Evolutionary conservation across 768 basidiomycete genomes (phyloP), one percentile per base, ranked within the genome.

Genomic region (Phylloporus sp.): DNA sequence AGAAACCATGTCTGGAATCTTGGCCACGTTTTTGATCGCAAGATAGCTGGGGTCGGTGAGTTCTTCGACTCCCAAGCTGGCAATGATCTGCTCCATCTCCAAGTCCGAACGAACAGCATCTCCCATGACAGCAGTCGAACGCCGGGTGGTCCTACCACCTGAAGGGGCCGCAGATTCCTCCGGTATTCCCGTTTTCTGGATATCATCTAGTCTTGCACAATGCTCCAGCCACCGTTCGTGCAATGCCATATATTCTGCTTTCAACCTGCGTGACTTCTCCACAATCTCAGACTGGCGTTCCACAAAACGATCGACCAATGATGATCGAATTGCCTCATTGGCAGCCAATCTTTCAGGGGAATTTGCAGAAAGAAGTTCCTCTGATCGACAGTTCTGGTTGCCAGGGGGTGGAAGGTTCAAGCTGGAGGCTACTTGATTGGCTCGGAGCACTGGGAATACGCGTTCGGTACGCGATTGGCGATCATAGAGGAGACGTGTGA

Each of bases 41-140:
- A 97, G 82, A 55, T 89, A 82, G 56, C 82, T 88, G 0, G 95
- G 91, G 69, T 98, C 94, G n/a, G 86, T 90, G 27, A 91, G 82
- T 53, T 95, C 94, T 56, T 95, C 92, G 59, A 86, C 88, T 23
- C 91, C 93, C 35, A 97, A 74, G 62, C 86, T 91, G n/a, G 91
- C 91, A 51, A 98, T 88, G 64, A 98, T 93, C 70, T 94, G 92
- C 62, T 97, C 91, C 84, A 97, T 94, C 74, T 97, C 95, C 50
- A 95, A 78, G 69, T 97, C 95, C 16, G 94, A 93, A 5, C 92
- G 86, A 15, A 94, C 94, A 13, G 91, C 85, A 68, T 97, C 95
- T 24, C 91, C 91, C 55, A 90, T 72, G 38, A 71, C 73, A 0
- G 86, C 85, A 42, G 84, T 77, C 10, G 86, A 81, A 23, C 91